Conservation (phyloP, 1,139 yeast genomes). For the Kodamaea arcana region DNA sequence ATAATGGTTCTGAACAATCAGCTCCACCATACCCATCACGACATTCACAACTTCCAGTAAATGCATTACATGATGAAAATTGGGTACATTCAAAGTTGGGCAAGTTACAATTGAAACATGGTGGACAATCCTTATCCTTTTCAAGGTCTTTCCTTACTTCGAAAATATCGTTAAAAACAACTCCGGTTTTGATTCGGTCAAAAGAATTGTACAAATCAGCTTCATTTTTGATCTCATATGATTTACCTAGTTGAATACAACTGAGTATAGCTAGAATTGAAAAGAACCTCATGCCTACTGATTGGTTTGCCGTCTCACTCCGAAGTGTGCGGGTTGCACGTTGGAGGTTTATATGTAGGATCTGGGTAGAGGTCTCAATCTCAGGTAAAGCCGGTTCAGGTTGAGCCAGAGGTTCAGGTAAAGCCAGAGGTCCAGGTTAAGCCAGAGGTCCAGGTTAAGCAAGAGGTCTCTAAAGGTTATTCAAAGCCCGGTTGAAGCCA, state of each 20-base stretch:
- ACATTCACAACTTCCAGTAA: constrained; percentile 90
- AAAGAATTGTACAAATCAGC: constrained; percentile 12
- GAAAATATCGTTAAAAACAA: constrained; percentile 26
- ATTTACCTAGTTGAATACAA: neutral
- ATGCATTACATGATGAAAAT: constrained; percentile 79
- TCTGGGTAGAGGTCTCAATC: no score
- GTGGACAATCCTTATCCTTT: constrained; percentile 39
- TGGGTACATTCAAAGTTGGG: constrained; percentile 91
- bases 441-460: no score
- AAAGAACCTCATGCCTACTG: no score
- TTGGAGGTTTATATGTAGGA: no score
- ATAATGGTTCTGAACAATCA: constrained; percentile 84
- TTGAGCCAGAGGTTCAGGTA: no score
- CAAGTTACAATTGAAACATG: constrained; percentile 89
- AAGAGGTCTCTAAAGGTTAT: no score
- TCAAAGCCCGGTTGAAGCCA: no score
- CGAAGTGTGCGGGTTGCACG: no score
- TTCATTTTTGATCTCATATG: neutral
- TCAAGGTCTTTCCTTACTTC: constrained; percentile 12
- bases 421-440: no score
- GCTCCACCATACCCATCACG: constrained; percentile 90
- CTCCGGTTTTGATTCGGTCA: constrained; percentile 24
- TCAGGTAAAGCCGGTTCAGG: no score
- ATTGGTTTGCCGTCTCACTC: no score
- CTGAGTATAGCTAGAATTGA: no score